Percentiles rank a stretch among this genome's conserved stretches.
Evolutionary conservation across 352 stramenopile genomes (phyloP).

Genomic region (Thalassiosira mediterranea): DNA sequence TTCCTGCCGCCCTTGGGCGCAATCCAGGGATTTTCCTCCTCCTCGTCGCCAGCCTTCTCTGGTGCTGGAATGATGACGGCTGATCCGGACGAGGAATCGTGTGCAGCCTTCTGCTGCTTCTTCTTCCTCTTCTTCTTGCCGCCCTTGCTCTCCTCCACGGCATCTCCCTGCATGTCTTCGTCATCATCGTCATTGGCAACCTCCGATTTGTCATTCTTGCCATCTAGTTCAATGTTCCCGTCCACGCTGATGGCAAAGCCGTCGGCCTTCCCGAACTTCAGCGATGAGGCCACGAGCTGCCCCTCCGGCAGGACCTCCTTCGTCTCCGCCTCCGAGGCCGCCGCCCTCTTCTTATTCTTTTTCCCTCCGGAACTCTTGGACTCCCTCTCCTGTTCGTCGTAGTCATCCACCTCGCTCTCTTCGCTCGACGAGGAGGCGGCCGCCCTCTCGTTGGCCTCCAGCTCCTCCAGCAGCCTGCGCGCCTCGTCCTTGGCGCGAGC

Average conservation of each 20-base stretch:
- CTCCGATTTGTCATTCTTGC: not conserved
- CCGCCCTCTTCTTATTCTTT: slow-evolving; percentile 24
- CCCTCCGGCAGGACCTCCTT: slow-evolving; percentile 61
- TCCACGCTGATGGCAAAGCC: slow-evolving; percentile 58
- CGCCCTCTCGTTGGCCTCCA: slow-evolving; percentile 87
- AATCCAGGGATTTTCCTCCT: slow-evolving; percentile 57
- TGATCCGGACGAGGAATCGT: not conserved
- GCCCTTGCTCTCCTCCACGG: not conserved
- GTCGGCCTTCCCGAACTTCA: slow-evolving; percentile 79
- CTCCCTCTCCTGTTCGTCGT: slow-evolving; percentile 29
- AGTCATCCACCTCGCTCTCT: slow-evolving; percentile 41
- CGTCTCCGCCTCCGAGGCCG: slow-evolving; percentile 57
- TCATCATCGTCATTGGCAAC: slow-evolving; percentile 12
- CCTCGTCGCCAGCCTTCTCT: not conserved
- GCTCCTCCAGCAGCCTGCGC: slow-evolving; percentile 91
- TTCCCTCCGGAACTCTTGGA: slow-evolving; percentile 48
- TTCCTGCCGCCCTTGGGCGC: slow-evolving; percentile 19
- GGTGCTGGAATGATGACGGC: not conserved
- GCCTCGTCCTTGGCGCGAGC: slow-evolving; percentile 91
- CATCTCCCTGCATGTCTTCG: slow-evolving; percentile 13
- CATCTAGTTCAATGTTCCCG: slow-evolving; percentile 62
- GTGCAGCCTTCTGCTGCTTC: slow-evolving; percentile 44
- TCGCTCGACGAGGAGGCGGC: slow-evolving; percentile 46
- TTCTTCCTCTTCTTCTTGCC: slow-evolving; percentile 46
- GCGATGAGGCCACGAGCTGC: slow-evolving; percentile 67